Percentiles rank a stretch among this genome's conserved stretches.
phyloP scores from a whole-genome alignment of 495 filamentous ascomycete genomes.

The Aspergillus coremiiformis region DNA sequence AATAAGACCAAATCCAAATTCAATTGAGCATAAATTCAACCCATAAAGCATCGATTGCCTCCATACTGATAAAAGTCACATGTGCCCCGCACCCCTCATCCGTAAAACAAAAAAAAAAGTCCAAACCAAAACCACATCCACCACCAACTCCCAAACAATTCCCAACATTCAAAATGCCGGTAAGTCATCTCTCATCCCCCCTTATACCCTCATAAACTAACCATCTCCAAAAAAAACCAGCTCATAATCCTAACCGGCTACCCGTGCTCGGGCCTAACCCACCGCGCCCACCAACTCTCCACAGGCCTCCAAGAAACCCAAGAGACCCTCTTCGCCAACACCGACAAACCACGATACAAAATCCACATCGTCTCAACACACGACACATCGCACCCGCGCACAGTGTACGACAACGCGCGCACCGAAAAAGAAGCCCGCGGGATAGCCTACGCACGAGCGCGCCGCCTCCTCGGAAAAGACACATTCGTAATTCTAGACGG shows the following conservation, averaged over 20 bases:
- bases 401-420: slow-evolving; percentile 49
- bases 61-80: slow-evolving; percentile 32
- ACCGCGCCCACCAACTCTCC: slow-evolving; percentile 73
- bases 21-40: too few relatives aligned
- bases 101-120: neutral
- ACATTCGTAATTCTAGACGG: slow-evolving; percentile 86
- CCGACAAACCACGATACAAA: slow-evolving; percentile 44
- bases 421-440: slow-evolving; percentile 92
- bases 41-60: too few relatives aligned
- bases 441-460: slow-evolving; percentile 74
- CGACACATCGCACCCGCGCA: slow-evolving; percentile 36
- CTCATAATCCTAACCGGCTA: slow-evolving; percentile 90
- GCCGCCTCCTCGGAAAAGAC: slow-evolving; percentile 67
- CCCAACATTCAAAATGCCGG: slow-evolving; percentile 30
- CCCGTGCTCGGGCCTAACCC: slow-evolving; percentile 87
- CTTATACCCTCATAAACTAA: neutral
- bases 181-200: slow-evolving; percentile 8
- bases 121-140: neutral
- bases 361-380: slow-evolving; percentile 54
- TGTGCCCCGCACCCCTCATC: slow-evolving; percentile 21
- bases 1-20: neutral
- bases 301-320: slow-evolving; percentile 35
- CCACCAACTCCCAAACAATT: neutral
- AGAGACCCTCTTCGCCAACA: slow-evolving; percentile 47
- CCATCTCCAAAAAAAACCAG: slow-evolving; percentile 35